A percentile compares a stretch with the other conserved stretches of the same genome.
These are phyloP conservation scores for Phytophthora cactorum DNA, from an alignment of 352 stramenopile genomes.

Conservation along the genomic window DNA sequence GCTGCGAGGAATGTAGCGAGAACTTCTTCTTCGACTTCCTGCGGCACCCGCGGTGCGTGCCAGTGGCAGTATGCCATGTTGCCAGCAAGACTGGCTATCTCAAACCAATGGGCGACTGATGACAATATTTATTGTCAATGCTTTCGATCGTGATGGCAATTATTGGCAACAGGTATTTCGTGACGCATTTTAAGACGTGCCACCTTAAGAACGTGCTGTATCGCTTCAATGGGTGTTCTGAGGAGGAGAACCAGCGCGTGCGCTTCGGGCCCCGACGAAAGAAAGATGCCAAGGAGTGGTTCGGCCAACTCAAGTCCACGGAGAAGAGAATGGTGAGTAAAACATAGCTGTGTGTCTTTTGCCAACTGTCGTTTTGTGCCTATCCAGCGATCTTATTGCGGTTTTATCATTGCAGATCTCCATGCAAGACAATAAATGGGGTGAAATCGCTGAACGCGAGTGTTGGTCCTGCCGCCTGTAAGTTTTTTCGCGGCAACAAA, in stretches of 20 bases:
- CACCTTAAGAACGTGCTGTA: constrained; percentile 84
- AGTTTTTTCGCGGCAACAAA: neutral
- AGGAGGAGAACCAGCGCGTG: constrained; percentile 79
- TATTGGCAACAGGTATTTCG: constrained; percentile 63
- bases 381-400: neutral
- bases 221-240: constrained; percentile 73
- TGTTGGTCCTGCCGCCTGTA: constrained; percentile 79
- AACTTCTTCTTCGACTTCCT: constrained; percentile 87
- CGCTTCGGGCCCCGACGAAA: constrained; percentile 75
- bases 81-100: neutral
- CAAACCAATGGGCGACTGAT: neutral
- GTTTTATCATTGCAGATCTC: constrained; percentile 54
- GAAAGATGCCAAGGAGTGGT: constrained; percentile 75
- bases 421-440: constrained; percentile 89
- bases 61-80: neutral
- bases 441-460: constrained; percentile 75
- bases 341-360: neutral
- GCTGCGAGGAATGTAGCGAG: constrained; percentile 82
- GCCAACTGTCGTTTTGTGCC: neutral
- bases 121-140: constrained; percentile 6
- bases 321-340: constrained; percentile 78
- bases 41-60: constrained; percentile 61
- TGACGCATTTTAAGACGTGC: constrained; percentile 82
- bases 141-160: neutral
- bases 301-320: constrained; percentile 83